Percentiles rank a stretch among this genome's conserved stretches.
These are phyloP conservation scores for Fusarium anguioides DNA, from an alignment of 2,329 filamentous ascomycete genomes.

Conservation along the genomic window DNA sequence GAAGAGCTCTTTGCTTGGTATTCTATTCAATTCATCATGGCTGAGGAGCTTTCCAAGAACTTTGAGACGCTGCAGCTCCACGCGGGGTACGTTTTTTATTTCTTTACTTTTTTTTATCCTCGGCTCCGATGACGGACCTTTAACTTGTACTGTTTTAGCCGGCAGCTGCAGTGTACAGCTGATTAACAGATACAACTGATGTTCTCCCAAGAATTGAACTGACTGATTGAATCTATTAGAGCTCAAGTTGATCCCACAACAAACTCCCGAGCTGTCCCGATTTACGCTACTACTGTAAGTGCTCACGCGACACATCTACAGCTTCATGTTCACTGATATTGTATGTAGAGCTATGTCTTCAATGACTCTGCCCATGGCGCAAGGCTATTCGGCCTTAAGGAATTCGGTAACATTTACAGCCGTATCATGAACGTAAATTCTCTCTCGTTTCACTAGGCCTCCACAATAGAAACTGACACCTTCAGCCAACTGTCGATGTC, in stretches of 20 bases:
- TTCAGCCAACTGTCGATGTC: conserved; percentile 90
- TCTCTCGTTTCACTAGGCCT: neutral
- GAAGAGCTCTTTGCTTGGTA: neutral
- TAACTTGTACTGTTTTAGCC: neutral
- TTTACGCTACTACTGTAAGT: conserved; percentile 85
- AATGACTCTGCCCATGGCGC: conserved; percentile 97
- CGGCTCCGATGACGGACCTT: conserved; percentile 28
- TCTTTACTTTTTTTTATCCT: neutral
- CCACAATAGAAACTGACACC: neutral
- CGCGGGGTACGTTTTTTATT: conserved; percentile 70
- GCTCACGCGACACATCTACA: neutral
- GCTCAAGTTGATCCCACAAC: conserved; percentile 84
- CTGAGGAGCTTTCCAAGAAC: conserved; percentile 63
- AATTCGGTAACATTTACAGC: conserved; percentile 97
- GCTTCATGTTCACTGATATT: conserved; percentile 3
- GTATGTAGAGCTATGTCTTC: conserved; percentile 82
- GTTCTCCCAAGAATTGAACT: neutral
- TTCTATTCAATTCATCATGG: conserved; percentile 46
- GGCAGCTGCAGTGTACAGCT: conserved; percentile 6
- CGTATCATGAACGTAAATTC: conserved; percentile 87
- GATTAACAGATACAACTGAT: too few species aligned
- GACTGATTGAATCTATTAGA: conserved; percentile 57
- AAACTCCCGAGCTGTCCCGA: conserved; percentile 90
- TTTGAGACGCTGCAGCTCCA: conserved; percentile 91
- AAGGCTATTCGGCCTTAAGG: conserved; percentile 94